Percentiles rank a stretch among this genome's conserved stretches.
These are phyloP conservation scores for Scolecobasidium constrictum DNA, from an alignment of 2,329 filamentous ascomycete genomes.

Conservation along the genomic window DNA sequence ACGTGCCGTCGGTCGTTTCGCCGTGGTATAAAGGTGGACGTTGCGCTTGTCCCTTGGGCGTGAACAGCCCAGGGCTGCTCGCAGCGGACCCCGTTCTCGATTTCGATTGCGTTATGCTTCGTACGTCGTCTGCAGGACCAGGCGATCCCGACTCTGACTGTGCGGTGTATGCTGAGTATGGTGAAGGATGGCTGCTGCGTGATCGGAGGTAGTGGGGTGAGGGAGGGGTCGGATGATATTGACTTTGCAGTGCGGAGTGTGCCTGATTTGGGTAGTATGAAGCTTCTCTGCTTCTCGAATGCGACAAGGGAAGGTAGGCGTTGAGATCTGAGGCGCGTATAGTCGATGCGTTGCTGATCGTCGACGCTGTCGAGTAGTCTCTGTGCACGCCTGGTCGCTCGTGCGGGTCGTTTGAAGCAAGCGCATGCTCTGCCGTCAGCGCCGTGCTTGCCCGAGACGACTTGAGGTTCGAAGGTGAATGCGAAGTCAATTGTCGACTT, in stretches of 20 bases:
- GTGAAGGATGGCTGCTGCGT: conserved; percentile 30
- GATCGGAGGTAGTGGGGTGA: conserved; percentile 28
- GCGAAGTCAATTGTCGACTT: background rate
- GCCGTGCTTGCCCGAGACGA: background rate
- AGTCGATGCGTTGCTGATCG: conserved; percentile 28
- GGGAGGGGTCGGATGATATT: conserved; percentile 29
- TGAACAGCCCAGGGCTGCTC: conserved; percentile 37
- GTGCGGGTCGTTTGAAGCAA: conserved; percentile 10
- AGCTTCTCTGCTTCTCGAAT: conserved; percentile 1
- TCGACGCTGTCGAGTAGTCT: conserved; percentile 30
- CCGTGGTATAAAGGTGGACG: background rate
- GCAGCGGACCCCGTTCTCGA: conserved; percentile 34
- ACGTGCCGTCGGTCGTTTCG: conserved; percentile 14
- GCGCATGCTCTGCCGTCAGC: conserved; percentile 2
- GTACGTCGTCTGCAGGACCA: conserved; percentile 20
- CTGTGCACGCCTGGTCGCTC: conserved; percentile 29
- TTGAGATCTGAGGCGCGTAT: conserved; percentile 20
- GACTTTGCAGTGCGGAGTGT: conserved; percentile 36
- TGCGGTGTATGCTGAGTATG: conserved; percentile 26
- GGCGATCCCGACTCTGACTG: conserved; percentile 30
- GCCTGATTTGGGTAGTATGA: conserved; percentile 30
- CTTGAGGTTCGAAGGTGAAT: background rate
- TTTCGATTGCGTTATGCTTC: conserved; percentile 25
- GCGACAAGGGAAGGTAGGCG: conserved; percentile 16
- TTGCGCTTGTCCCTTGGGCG: conserved; percentile 17